These are phyloP conservation scores for Suillus subaureus DNA, from an alignment of 768 basidiomycete genomes.

Conservation along the genomic window DNA sequence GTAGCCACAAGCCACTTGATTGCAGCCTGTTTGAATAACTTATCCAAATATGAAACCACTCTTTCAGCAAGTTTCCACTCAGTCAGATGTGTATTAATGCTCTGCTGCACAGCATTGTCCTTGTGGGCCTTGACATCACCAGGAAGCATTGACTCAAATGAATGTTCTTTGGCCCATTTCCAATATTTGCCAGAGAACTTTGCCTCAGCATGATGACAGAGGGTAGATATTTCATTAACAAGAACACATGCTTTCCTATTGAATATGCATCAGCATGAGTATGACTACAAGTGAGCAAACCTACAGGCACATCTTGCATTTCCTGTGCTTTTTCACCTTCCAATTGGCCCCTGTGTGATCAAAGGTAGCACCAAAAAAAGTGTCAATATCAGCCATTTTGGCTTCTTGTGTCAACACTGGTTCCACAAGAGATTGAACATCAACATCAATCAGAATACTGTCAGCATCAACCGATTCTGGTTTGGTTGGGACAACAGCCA, in stretches of 20 bases:
- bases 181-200: too few species aligned
- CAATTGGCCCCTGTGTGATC: background rate
- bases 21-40: constrained; percentile 16
- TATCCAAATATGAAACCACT: constrained; percentile 33
- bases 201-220: too few species aligned
- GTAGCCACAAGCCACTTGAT: constrained; percentile 42
- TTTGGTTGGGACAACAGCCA: background rate
- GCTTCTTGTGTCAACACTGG: background rate
- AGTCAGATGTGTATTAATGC: constrained; percentile 7
- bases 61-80: constrained; percentile 16
- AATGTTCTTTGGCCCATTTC: too few species aligned
- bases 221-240: background rate
- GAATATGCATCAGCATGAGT: too few species aligned
- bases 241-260: background rate
- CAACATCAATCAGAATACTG: background rate
- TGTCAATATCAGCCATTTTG: background rate
- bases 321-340: background rate
- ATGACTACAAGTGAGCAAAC: background rate
- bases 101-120: background rate
- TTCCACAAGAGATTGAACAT: background rate
- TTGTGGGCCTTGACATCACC: constrained; percentile 23
- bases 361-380: background rate
- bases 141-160: too few species aligned
- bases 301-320: background rate
- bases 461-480: background rate